Evolutionary conservation across 176 grass and related monocot species (phyloP).

Genomic region (Areca catechu): DNA sequence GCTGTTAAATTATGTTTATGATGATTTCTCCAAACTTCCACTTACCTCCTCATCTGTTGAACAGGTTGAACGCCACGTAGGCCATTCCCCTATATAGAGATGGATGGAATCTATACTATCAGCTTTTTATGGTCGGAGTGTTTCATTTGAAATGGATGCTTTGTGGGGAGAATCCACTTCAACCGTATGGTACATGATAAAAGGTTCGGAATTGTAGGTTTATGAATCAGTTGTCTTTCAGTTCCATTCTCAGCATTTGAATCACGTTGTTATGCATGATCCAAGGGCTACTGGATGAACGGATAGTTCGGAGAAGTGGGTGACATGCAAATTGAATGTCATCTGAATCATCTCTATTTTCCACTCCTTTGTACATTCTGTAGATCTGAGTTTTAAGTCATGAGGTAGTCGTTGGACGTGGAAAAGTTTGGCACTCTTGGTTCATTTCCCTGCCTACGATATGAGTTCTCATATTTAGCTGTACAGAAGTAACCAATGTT

Average conservation of each 20-base stretch:
- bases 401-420: constrained; percentile 46
- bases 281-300: no score
- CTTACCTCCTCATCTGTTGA: no score
- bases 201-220: constrained; percentile 13
- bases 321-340: constrained; percentile 30
- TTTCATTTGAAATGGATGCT: constrained; percentile 37
- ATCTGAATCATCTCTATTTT: constrained; percentile 30
- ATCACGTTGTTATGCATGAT: no score
- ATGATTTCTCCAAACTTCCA: no score
- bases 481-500: no score
- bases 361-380: constrained; percentile 65
- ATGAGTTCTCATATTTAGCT: no score
- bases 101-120: no score
- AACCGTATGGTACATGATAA: constrained; percentile 40
- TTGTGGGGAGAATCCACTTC: constrained; percentile 18
- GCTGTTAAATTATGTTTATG: background rate
- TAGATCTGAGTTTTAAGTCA: constrained; percentile 62
- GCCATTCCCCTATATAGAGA: no score
- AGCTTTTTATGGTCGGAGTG: constrained; percentile 32
- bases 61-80: no score
- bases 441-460: background rate
- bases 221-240: constrained; percentile 20
- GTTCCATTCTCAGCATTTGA: constrained; percentile 33
- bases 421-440: constrained; percentile 43
- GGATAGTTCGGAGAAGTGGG: no score